Evolutionary conservation across 2,329 filamentous ascomycete genomes (phyloP).

Genomic region (Dactylellina leptospora): DNA sequence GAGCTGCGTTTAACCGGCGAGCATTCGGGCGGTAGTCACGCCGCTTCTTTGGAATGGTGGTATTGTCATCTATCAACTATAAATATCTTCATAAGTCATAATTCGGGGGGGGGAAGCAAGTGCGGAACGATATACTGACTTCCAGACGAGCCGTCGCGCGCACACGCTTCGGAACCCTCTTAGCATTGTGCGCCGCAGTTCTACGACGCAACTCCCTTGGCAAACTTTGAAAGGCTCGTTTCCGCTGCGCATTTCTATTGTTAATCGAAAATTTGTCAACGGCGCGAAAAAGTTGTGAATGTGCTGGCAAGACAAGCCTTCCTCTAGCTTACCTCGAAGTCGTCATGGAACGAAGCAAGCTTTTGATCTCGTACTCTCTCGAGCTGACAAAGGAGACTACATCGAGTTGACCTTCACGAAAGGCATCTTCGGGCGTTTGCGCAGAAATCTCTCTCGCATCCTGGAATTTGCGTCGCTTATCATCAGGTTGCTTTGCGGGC

Average conservation of each 20-base stretch:
- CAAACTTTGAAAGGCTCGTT: constrained; percentile 88
- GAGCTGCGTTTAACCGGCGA: constrained; percentile 57
- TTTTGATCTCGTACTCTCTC: constrained; percentile 85
- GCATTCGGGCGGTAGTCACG: constrained; percentile 27
- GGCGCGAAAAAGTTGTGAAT: too few species aligned
- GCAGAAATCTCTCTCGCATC: constrained; percentile 64
- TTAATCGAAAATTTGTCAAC: too few species aligned
- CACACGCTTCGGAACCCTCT: constrained; percentile 82
- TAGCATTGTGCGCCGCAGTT: constrained; percentile 94
- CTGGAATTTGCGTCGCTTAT: constrained; percentile 61
- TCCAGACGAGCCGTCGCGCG: constrained; percentile 60
- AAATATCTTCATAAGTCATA: constrained; percentile 6
- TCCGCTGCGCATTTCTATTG: constrained; percentile 36
- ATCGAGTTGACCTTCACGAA: constrained; percentile 79
- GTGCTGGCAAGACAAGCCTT: background rate
- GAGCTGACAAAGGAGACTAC: constrained; percentile 83
- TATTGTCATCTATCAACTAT: constrained; percentile 42
- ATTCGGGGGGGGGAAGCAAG: too few species aligned
- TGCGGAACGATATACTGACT: constrained; percentile 43
- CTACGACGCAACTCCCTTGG: constrained; percentile 83
- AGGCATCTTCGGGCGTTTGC: constrained; percentile 61
- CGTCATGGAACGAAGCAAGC: constrained; percentile 45
- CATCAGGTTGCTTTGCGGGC: constrained; percentile 2
- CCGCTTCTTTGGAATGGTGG: constrained; percentile 21
- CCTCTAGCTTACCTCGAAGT: constrained; percentile 30